phyloP scores from a whole-genome alignment of 345 rosid genomes.

The Eucalyptus albens region DNA sequence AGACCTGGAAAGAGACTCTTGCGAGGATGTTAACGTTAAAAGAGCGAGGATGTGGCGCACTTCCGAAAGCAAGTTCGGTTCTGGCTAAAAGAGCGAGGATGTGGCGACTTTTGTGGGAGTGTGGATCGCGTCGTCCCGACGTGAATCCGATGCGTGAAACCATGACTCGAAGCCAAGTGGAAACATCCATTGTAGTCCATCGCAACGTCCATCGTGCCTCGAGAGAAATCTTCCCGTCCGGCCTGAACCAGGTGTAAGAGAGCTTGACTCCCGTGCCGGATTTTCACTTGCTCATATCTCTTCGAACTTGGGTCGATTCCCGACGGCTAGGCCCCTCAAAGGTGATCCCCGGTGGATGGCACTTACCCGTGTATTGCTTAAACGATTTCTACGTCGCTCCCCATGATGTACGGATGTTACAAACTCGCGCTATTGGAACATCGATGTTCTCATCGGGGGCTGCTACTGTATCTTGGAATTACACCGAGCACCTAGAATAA shows the following conservation, averaged over 20 bases:
- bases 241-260: not conserved
- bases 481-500: not conserved
- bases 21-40: not conserved
- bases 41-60: not conserved
- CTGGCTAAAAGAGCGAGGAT: not conserved
- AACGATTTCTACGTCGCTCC: not conserved
- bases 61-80: not conserved
- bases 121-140: not conserved
- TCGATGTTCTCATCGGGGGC: not conserved
- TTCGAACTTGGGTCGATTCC: not conserved
- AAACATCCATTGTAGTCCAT: not conserved
- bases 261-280: not conserved
- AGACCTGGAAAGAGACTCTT: not conserved
- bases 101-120: not conserved
- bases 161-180: not conserved
- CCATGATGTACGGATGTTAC: not conserved
- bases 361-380: not conserved
- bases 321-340: not conserved
- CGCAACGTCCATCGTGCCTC: not conserved
- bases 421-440: not conserved
- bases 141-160: not conserved
- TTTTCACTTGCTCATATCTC: not conserved
- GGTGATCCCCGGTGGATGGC: not conserved
- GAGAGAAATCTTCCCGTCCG: not conserved
- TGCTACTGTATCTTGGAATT: not conserved